Percentiles rank a stretch among this genome's conserved stretches.
Conservation (phyloP, 192 early-diverging fungal genomes). For the Dispira parvispora region DNA sequence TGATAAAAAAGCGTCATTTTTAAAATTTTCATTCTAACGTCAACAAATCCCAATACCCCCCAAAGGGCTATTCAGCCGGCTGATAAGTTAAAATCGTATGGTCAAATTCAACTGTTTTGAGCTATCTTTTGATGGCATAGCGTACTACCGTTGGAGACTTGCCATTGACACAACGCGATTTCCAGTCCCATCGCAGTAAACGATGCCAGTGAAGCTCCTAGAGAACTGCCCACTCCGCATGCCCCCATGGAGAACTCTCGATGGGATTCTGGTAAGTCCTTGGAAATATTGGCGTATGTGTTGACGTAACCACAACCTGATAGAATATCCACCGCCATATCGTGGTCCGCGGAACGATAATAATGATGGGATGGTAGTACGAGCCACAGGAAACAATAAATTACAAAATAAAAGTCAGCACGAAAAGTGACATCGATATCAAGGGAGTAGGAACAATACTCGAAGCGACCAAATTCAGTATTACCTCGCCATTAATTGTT, state of each 20-base stretch:
- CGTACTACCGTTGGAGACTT: not conserved
- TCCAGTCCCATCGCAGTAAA: conserved; percentile 20
- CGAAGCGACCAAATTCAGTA: not conserved
- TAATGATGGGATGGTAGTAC: not conserved
- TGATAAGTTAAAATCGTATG: no score
- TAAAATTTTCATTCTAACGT: no score
- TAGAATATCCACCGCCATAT: conserved; percentile 10
- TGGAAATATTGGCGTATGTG: conserved; percentile 19
- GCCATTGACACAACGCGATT: conserved; percentile 15
- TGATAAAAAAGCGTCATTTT: no score
- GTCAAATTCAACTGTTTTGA: no score
- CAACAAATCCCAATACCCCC: no score
- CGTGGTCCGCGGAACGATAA: not conserved
- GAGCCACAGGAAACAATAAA: not conserved
- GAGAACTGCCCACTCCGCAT: conserved; percentile 20
- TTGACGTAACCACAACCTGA: conserved; percentile 25
- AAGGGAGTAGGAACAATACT: not conserved
- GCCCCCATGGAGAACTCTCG: conserved; percentile 27
- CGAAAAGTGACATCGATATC: not conserved
- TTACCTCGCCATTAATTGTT: not conserved
- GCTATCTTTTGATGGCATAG: not conserved
- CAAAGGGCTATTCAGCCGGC: no score
- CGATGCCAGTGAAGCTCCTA: conserved; percentile 19
- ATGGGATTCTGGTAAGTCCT: conserved; percentile 14
- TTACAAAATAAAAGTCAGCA: not conserved